Evolutionary conservation across 441 rosid genomes (phyloP), one percentile per base, ranked within the genome.

Genomic region (Francoa sonchifolia): DNA sequence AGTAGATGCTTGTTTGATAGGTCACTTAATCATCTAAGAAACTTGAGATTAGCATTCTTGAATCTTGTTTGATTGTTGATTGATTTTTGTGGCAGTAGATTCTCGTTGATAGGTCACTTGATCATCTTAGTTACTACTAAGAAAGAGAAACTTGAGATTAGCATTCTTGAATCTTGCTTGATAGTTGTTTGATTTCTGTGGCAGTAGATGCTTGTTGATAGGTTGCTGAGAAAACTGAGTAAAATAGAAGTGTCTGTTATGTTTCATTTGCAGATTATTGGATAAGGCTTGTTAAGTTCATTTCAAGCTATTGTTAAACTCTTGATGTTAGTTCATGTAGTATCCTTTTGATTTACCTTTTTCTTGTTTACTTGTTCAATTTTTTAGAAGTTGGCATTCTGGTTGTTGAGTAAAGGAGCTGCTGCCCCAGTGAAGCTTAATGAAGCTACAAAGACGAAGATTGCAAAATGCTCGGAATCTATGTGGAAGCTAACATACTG

Each of bases 401-500:
- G 82, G 90, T 65, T 82, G 46, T 51, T 67, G 66, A 31, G 30
- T 10, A 47, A 45, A 3, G 73, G 71, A 43, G 56, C 60, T 44
- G n/a, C n/a, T n/a, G 48, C 34, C 23, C 65, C 74, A 0, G 44
- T 64, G 21, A 82, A 63, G 62, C 43, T 72, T 30, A 65, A 76
- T 29, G 78, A 82, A 39, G 58, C 67, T 19, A 56, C 66, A 20
- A 42, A 19, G 0, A 74, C 71, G 0, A 78, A 78, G 46, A 53
- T 80, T 41, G 61, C 44, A n/a, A 90, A 90, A 62, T 74, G 86
- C 63, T 67, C 80, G 2, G 99, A 90, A 33, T 90, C 99, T 12
- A 40, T 90, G 71, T 90, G 99, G 99, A 90, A 82, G 55, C 51
- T 90, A 14, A 47, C 70, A 43, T 86, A 77, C 59, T 86, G 74